phyloP scores from a whole-genome alignment of 2,329 filamentous ascomycete genomes.

The Aspergillus sp. region DNA sequence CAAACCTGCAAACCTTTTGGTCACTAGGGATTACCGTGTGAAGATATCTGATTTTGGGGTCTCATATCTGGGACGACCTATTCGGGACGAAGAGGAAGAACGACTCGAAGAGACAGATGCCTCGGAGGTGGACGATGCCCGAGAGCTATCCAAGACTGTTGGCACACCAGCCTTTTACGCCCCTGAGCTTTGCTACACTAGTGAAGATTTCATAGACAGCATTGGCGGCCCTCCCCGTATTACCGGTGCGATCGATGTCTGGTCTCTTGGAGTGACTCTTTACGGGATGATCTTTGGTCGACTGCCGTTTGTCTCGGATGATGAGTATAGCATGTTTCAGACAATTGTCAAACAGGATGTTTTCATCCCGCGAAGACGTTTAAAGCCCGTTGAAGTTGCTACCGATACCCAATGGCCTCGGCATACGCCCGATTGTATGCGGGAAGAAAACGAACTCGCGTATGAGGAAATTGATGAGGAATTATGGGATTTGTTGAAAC shows the following conservation, averaged over 20 bases:
- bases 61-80: conserved; percentile 89
- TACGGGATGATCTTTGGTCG: conserved; percentile 95
- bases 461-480: conserved; percentile 85
- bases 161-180: conserved; percentile 98
- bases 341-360: conserved; percentile 91
- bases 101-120: conserved; percentile 80
- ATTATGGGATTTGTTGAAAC: conserved; percentile 73
- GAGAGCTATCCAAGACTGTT: conserved; percentile 96
- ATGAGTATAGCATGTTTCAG: conserved; percentile 87
- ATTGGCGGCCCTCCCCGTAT: conserved; percentile 67
- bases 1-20: conserved; percentile 86
- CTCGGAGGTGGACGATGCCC: conserved; percentile 83
- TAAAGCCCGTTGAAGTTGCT: conserved; percentile 66
- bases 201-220: conserved; percentile 57
- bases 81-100: conserved; percentile 76
- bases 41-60: conserved; percentile 99
- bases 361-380: conserved; percentile 77
- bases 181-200: conserved; percentile 91
- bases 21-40: conserved; percentile 79
- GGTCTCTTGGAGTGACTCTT: conserved; percentile 93
- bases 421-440: conserved; percentile 65
- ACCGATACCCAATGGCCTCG: conserved; percentile 47
- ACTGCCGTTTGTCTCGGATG: conserved; percentile 87
- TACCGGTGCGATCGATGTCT: conserved; percentile 92
- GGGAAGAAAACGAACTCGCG: conserved; percentile 72